phyloP scores from a whole-genome alignment of 208 protist species.

The Lotmaria passim region DNA sequence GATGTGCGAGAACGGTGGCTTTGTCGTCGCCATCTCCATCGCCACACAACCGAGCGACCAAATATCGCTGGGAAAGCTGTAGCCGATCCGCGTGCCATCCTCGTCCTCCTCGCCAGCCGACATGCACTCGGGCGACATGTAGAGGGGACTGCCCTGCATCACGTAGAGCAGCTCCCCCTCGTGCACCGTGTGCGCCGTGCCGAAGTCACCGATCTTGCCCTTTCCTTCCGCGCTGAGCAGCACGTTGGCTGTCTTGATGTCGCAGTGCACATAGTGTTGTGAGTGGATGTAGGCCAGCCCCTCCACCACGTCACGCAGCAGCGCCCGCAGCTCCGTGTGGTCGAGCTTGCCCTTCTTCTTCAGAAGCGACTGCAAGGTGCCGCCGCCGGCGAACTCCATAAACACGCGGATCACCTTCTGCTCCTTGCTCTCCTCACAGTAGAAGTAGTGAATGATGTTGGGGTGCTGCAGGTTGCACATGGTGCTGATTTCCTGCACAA shows the following conservation, averaged over 20 bases:
- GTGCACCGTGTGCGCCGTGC: slow-evolving; percentile 72
- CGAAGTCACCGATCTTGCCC: slow-evolving; percentile 94
- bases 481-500: slow-evolving; percentile 83
- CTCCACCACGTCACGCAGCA: slow-evolving; percentile 76
- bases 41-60: slow-evolving; percentile 90
- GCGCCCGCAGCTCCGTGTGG: slow-evolving; percentile 66
- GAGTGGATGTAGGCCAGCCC: slow-evolving; percentile 94
- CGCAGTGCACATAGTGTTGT: slow-evolving; percentile 89
- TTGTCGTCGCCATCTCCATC: slow-evolving; percentile 88
- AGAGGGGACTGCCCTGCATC: slow-evolving; percentile 88
- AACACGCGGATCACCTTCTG: slow-evolving; percentile 81
- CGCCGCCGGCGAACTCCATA: slow-evolving; percentile 91
- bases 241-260: slow-evolving; percentile 94
- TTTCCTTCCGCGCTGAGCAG: slow-evolving; percentile 79
- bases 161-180: slow-evolving; percentile 73
- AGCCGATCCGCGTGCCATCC: slow-evolving; percentile 70
- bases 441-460: slow-evolving; percentile 95
- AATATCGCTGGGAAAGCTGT: slow-evolving; percentile 84
- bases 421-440: slow-evolving; percentile 83
- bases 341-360: slow-evolving; percentile 60
- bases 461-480: slow-evolving; percentile 93
- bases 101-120: slow-evolving; percentile 76
- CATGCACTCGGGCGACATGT: slow-evolving; percentile 93
- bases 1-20: slow-evolving; percentile 88
- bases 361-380: slow-evolving; percentile 73